A percentile compares a stretch with the other conserved stretches of the same genome.
These are phyloP conservation scores for Schizophyllum amplum DNA, from an alignment of 1,284 basidiomycete genomes.

Conservation along the genomic window DNA sequence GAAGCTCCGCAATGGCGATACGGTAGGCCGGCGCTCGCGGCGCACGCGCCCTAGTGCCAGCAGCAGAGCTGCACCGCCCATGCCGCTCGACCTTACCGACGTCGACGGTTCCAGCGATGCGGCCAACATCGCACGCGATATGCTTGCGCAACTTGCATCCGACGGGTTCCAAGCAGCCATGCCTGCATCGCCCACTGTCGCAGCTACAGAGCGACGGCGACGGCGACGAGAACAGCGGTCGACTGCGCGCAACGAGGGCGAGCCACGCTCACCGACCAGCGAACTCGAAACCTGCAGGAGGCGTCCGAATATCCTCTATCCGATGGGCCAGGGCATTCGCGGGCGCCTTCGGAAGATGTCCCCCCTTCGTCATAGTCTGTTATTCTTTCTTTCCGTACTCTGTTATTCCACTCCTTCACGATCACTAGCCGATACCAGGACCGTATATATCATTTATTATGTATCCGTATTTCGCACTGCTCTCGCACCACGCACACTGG, in stretches of 20 bases:
- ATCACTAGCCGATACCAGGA: neutral
- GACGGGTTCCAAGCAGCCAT: slow-evolving; percentile 33
- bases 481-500: neutral
- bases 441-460: neutral
- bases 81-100: slow-evolving; percentile 30
- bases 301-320: neutral
- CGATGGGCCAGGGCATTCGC: neutral
- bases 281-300: neutral
- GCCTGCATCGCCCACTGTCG: slow-evolving; percentile 27
- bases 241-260: neutral
- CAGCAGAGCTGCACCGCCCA: slow-evolving; percentile 28
- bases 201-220: slow-evolving; percentile 13
- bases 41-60: slow-evolving; percentile 38
- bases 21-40: slow-evolving; percentile 49
- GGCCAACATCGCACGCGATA: slow-evolving; percentile 58
- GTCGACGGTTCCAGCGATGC: slow-evolving; percentile 33
- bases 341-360: neutral
- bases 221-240: slow-evolving; percentile 9
- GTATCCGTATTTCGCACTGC: neutral
- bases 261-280: neutral
- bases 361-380: neutral
- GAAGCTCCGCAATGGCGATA: slow-evolving; percentile 65
- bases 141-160: slow-evolving; percentile 65
- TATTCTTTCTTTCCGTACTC: neutral
- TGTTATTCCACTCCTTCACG: neutral